Conservation (phyloP, 192 early-diverging fungal genomes). For the Powellomyces hirtus region DNA sequence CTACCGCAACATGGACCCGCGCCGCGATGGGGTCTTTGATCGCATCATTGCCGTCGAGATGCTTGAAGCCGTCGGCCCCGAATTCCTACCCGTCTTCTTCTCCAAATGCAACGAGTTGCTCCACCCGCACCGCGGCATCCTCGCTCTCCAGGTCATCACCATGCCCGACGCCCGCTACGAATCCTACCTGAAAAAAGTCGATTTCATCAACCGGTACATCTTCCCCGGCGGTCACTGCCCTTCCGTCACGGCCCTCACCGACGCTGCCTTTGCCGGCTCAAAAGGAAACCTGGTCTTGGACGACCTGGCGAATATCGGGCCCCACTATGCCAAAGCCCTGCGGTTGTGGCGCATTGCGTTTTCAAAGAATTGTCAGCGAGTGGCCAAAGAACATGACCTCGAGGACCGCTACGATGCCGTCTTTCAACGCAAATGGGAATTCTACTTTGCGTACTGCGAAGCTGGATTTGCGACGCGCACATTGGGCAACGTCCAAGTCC, state of each 20-base stretch:
- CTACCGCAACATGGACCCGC: conserved; percentile 62
- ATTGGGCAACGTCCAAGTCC: conserved; percentile 59
- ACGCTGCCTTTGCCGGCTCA: conserved; percentile 53
- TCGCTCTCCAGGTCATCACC: conserved; percentile 66
- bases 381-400: conserved; percentile 33
- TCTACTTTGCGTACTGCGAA: conserved; percentile 80
- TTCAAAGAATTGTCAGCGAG: conserved; percentile 50
- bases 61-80: conserved; percentile 71
- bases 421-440: conserved; percentile 76
- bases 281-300: conserved; percentile 58
- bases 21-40: conserved; percentile 57
- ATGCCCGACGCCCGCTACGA: conserved; percentile 68
- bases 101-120: conserved; percentile 54
- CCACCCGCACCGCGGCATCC: conserved; percentile 51
- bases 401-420: conserved; percentile 48
- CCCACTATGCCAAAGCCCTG: conserved; percentile 69
- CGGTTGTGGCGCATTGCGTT: conserved; percentile 69
- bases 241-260: conserved; percentile 54
- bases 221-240: conserved; percentile 76
- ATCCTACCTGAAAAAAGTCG: conserved; percentile 52
- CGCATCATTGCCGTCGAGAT: conserved; percentile 70
- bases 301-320: conserved; percentile 59
- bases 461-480: conserved; percentile 70
- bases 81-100: conserved; percentile 67
- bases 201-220: conserved; percentile 76